Evolutionary conservation across 73 alveolate species (phyloP), one percentile per base, ranked within the genome.

Genomic region (Durusdinium trenchii): DNA sequence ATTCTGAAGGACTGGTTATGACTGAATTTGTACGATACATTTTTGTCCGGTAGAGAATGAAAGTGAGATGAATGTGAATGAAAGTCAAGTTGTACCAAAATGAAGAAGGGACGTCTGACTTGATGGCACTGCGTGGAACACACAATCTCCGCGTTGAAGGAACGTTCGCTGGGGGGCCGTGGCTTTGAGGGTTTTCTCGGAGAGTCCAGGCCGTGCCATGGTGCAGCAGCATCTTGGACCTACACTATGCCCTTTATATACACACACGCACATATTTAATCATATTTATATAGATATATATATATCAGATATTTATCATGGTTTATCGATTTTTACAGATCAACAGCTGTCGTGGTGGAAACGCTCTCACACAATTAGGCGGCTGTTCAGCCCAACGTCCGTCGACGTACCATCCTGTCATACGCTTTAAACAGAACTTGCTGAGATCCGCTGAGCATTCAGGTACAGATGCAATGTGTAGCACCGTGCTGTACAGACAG

Each of bases 121-220:
- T n/a, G n/a, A n/a, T n/a, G n/a, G n/a, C n/a, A n/a, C n/a, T n/a
- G n/a, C n/a, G n/a, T n/a, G 69, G 23, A 57, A 57, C 23, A 23
- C 23, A 12, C 23, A 23, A 57, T 57, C 69, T 57, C 69, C 23
- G 69, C 23, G 12, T 23, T 57, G 69, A 57, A 91, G 98, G 98
- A 91, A 76, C 73, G 98, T 5, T 67, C 98, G 50, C 6, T 43
- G 18, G 98, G 98, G 6, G 98, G 98, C 18, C 98, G 87, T 10
- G 98, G 98, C 47, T 91, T 91, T 28, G 98, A 91, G 32, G 98
- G 98, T 52, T 69, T 69, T 76, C 89, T 91, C 47, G 98, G 98
- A 3, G 98, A 91, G 30, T 54, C 89, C 32, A 30, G 98, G 45
- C 78, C 89, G 1, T 91, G 98, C 75, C 98, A 91, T 54, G 75